These are phyloP conservation scores for Parietaria judaica DNA, from an alignment of 306 rosid species.

Conservation along the genomic window DNA sequence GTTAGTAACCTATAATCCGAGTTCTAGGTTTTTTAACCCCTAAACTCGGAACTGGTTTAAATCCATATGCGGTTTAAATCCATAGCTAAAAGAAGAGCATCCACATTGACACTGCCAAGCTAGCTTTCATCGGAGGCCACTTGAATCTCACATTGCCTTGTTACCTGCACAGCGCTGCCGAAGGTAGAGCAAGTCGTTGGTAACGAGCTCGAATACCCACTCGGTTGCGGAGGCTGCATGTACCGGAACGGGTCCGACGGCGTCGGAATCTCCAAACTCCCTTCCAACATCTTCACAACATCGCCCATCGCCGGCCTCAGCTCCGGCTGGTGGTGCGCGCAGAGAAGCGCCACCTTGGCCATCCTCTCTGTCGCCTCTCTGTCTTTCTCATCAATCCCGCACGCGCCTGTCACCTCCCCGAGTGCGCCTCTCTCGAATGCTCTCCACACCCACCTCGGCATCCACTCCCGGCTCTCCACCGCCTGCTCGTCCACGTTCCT, in stretches of 20 bases:
- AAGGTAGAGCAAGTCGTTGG: too few relatives aligned
- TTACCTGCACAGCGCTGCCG: too few relatives aligned
- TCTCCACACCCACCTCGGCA: slow-evolving; percentile 40
- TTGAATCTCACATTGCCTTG: too few relatives aligned
- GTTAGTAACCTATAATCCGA: too few relatives aligned
- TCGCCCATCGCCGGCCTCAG: slow-evolving; percentile 41
- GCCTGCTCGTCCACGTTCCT: slow-evolving; percentile 24
- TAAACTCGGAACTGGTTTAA: too few relatives aligned
- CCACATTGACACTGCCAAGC: too few relatives aligned
- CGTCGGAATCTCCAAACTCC: slow-evolving; percentile 32
- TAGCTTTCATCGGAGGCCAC: too few relatives aligned
- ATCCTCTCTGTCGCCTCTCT: slow-evolving; percentile 27
- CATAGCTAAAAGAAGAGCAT: too few relatives aligned
- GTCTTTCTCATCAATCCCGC: slow-evolving; percentile 32
- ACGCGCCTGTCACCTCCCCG: slow-evolving; percentile 10
- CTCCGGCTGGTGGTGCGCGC: slow-evolving; percentile 42
- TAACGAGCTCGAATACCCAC: too few relatives aligned
- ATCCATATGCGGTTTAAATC: too few relatives aligned
- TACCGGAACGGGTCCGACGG: slow-evolving; percentile 35
- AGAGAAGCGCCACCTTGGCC: slow-evolving; percentile 33
- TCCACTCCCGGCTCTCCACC: slow-evolving; percentile 35
- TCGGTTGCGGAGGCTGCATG: slow-evolving; percentile 1
- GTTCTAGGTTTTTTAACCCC: too few relatives aligned
- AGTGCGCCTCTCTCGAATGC: slow-evolving; percentile 17
- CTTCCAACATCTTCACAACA: slow-evolving; percentile 54